A percentile compares a stretch with the other conserved stretches of the same genome.
phyloP scores from a whole-genome alignment of 192 early-diverging fungal genomes.

The Coemansia nantahalensis region DNA sequence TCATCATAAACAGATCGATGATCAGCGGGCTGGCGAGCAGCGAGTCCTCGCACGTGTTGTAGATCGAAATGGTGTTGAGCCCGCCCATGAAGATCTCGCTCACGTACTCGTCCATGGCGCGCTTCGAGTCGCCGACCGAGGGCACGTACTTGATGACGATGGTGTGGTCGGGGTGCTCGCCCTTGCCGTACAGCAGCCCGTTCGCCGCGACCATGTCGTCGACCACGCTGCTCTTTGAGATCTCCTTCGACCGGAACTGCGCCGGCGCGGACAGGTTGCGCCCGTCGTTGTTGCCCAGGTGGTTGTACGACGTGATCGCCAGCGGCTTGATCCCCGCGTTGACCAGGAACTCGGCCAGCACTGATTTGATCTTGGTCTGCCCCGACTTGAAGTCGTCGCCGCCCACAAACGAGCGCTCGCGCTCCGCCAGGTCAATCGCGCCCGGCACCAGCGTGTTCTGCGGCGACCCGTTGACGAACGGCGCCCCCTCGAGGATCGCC shows the following conservation, averaged over 20 bases:
- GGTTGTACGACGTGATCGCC: constrained; percentile 95
- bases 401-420: constrained; percentile 86
- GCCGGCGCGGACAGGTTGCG: constrained; percentile 94
- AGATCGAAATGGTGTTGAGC: constrained; percentile 93
- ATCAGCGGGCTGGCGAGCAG: constrained; percentile 96
- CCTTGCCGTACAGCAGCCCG: constrained; percentile 83
- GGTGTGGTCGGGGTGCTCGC: constrained; percentile 75
- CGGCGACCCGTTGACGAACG: constrained; percentile 98
- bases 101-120: constrained; percentile 97
- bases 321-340: constrained; percentile 98
- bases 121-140: constrained; percentile 95
- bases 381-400: constrained; percentile 99
- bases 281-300: constrained; percentile 99
- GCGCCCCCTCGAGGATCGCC: constrained; percentile 90
- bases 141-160: constrained; percentile 99
- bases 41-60: constrained; percentile 99
- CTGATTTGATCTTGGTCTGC: constrained; percentile 99
- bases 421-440: constrained; percentile 84
- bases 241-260: constrained; percentile 99
- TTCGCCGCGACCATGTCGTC: constrained; percentile 99
- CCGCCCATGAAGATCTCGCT: constrained; percentile 99
- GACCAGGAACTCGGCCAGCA: constrained; percentile 97
- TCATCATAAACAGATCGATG: constrained; percentile 91
- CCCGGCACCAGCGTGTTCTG: constrained; percentile 99
- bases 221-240: constrained; percentile 97